Evolutionary conservation across 805 yeast species (phyloP), one percentile per base, ranked within the genome.

Genomic region (Clavispora carvajalis): DNA sequence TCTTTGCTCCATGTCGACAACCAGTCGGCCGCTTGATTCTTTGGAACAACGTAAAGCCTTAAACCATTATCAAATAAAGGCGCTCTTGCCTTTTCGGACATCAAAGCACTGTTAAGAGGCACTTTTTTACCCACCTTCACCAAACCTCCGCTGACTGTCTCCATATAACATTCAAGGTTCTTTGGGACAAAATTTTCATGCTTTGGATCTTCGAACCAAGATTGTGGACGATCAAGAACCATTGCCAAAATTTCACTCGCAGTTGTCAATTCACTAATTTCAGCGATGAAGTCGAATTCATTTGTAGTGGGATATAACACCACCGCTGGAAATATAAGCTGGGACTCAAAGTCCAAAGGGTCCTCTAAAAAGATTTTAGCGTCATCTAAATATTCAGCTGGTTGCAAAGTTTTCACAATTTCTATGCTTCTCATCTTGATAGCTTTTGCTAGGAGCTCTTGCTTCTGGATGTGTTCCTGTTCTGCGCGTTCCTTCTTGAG

Each of bases 41-140:
- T 86, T 7, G 96, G 96, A 16, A 90, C 90, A 21, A 87, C 76
- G 51, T 82, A 88, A 8, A 91, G 55, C 48, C 88, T 74, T 43
- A 87, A 69, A 29, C 83, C 71, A 44, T 76, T 73, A 53, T 90
- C 96, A 46, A 90, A 80, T 33, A 90, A 59, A 2, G 96, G 95
- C 7, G 87, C 79, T 18, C 69, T 70, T 12, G 95, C 85, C 7
- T 63, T 62, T 26, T 73, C 77, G 37, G 77, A 72, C 65, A 78
- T 73, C 47, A 91, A 69, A 0, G 82, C 84, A 38, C 76, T 74
- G 52, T 77, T 75, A 17, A 91, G 58, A 1, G 85, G 67, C 17
- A 80, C 74, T 48, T 85, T 87, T 58, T 82, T 85, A 21, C 96
- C 96, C 4, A 84, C 78, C 60, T 87, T 88, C 34, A 88, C 81